phyloP scores from a whole-genome alignment of 495 filamentous ascomycete species.

The Aspergillus indologenus region DNA sequence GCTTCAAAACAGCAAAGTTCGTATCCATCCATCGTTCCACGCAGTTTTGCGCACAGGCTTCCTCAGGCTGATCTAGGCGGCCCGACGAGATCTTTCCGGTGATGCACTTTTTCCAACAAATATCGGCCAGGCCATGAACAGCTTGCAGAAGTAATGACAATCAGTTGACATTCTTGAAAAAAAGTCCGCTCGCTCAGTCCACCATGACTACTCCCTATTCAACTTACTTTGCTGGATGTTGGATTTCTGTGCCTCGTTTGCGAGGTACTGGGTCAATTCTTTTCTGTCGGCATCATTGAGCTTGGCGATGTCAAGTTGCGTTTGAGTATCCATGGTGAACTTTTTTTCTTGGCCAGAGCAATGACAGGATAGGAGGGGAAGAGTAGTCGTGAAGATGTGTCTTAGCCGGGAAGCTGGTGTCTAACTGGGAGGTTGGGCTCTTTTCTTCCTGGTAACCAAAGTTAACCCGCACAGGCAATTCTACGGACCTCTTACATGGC shows the following conservation, averaged over 20 bases:
- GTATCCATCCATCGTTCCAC: conserved; percentile 91
- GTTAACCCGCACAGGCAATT: too few relatives aligned
- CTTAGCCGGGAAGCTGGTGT: background rate
- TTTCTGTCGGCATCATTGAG: conserved; percentile 80
- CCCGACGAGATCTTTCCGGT: conserved; percentile 61
- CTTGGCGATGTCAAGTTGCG: conserved; percentile 56
- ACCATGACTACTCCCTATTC: background rate
- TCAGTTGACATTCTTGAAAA: conserved; percentile 10
- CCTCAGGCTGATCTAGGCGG: conserved; percentile 70
- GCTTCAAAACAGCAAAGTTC: conserved; percentile 73
- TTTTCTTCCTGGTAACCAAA: background rate
- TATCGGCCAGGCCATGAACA: conserved; percentile 78
- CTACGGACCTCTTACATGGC: background rate
- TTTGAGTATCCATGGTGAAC: conserved; percentile 41
- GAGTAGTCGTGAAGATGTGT: background rate
- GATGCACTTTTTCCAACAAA: conserved; percentile 92
- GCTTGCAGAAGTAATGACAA: conserved; percentile 44
- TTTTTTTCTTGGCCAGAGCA: background rate
- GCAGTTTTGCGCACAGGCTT: conserved; percentile 82
- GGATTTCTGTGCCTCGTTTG: conserved; percentile 76
- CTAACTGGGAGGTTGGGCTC: background rate
- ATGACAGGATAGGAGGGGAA: background rate
- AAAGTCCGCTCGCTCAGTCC: background rate
- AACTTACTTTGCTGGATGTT: conserved; percentile 74
- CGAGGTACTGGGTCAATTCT: conserved; percentile 78